Evolutionary conservation across 1,284 basidiomycete genomes (phyloP).

Genomic region (Apiotrichum veenhuisii): DNA sequence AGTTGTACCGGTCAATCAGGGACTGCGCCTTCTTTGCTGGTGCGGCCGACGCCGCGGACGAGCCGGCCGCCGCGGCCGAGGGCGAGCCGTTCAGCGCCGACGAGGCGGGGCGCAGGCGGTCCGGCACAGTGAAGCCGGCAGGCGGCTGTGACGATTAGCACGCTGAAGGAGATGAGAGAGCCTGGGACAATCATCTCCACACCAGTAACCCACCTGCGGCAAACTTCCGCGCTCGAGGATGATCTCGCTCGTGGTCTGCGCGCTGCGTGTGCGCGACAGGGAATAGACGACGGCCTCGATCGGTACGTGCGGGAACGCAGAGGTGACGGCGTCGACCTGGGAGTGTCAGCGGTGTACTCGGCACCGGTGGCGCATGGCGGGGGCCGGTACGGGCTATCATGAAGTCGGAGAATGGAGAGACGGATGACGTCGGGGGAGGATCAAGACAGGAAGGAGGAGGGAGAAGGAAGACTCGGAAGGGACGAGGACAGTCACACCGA

Average conservation of each 20-base stretch:
- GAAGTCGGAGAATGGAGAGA: not conserved
- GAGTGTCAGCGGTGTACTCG: not conserved
- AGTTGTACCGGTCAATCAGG: conserved; percentile 40
- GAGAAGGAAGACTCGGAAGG: too few species aligned
- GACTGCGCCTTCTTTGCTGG: conserved; percentile 16
- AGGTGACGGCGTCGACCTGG: conserved; percentile 48
- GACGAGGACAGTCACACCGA: too few species aligned
- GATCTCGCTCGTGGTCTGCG: conserved; percentile 47
- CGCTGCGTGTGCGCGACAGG: conserved; percentile 44
- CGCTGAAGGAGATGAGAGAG: not conserved
- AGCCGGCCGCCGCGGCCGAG: not conserved
- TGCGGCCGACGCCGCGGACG: conserved; percentile 12
- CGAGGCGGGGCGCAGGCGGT: conserved; percentile 12
- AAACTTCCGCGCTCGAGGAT: conserved; percentile 45
- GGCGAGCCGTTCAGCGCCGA: not conserved
- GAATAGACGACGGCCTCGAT: conserved; percentile 44
- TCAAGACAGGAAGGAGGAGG: too few species aligned
- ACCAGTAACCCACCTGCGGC: conserved; percentile 33
- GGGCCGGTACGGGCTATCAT: too few species aligned
- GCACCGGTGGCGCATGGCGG: too few species aligned
- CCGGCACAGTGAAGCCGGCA: conserved; percentile 14
- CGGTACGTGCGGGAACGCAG: conserved; percentile 47
- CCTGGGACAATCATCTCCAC: not conserved
- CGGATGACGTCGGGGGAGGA: too few species aligned
- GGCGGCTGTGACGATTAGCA: conserved; percentile 9